Percentiles rank a stretch among this genome's conserved stretches.
These are phyloP conservation scores for Noccaea bulbosa DNA, from an alignment of 345 rosid species.

Conservation along the genomic window DNA sequence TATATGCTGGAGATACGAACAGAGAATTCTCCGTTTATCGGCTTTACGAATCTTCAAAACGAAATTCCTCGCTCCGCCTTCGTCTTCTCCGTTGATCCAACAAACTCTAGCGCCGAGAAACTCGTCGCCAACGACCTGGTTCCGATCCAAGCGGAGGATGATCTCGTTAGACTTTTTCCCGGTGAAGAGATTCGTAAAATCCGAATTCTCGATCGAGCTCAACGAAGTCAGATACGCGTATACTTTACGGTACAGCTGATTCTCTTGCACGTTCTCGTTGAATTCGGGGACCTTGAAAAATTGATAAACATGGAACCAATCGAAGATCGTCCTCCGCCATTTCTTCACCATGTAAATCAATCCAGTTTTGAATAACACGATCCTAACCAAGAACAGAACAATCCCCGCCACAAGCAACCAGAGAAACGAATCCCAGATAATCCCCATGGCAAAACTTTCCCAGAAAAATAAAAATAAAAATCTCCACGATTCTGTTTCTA, in stretches of 20 bases:
- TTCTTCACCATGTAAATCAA: slow-evolving; percentile 56
- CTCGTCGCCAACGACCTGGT: slow-evolving; percentile 66
- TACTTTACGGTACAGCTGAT: slow-evolving; percentile 60
- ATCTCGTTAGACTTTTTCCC: slow-evolving; percentile 67
- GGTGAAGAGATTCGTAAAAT: slow-evolving; percentile 80
- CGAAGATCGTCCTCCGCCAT: slow-evolving; percentile 53
- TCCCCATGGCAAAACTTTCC: slow-evolving; percentile 40
- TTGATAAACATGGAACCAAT: slow-evolving; percentile 67
- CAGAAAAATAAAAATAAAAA: not conserved
- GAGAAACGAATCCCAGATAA: slow-evolving; percentile 41
- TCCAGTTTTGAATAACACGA: slow-evolving; percentile 62
- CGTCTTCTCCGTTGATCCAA: slow-evolving; percentile 63
- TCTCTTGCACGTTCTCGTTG: slow-evolving; percentile 63
- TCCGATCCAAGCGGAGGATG: slow-evolving; percentile 64
- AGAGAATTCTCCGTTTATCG: slow-evolving; percentile 78
- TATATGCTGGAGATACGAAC: slow-evolving; percentile 87
- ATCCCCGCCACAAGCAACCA: slow-evolving; percentile 7
- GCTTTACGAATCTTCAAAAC: slow-evolving; percentile 74
- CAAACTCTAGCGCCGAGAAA: slow-evolving; percentile 77
- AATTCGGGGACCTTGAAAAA: slow-evolving; percentile 74
- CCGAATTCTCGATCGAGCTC: slow-evolving; percentile 71
- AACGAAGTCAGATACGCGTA: slow-evolving; percentile 63
- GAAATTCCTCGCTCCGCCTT: slow-evolving; percentile 41
- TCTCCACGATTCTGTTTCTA: not conserved
- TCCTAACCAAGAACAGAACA: slow-evolving; percentile 44